These are phyloP conservation scores for Vitis hybrid DNA, from an alignment of 177 flowering plant genomes.

Conservation along the genomic window DNA sequence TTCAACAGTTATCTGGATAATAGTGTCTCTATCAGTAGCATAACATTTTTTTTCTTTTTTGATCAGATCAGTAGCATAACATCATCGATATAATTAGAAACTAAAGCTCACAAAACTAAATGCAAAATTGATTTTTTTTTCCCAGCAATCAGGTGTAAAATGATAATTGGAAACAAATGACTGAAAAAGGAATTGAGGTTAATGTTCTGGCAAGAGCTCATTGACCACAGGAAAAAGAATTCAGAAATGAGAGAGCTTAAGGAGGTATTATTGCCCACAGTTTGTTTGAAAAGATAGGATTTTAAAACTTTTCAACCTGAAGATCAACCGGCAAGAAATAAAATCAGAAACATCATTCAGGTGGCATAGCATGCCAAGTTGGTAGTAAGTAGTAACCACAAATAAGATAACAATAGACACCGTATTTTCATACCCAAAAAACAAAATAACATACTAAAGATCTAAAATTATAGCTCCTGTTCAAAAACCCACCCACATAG, in stretches of 20 bases:
- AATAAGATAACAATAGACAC: too few species aligned
- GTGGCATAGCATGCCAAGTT: neutral
- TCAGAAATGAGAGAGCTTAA: neutral
- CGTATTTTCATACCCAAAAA: too few species aligned
- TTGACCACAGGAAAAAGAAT: neutral
- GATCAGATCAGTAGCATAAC: neutral
- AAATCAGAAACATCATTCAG: neutral
- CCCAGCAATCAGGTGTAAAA: neutral
- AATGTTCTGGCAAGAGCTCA: neutral
- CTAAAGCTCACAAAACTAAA: neutral
- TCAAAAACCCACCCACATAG: too few species aligned
- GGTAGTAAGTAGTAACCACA: neutral
- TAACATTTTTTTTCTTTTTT: neutral
- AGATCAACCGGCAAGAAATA: neutral
- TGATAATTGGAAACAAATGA: neutral
- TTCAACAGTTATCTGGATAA: conserved; percentile 83
- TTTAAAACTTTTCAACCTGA: neutral
- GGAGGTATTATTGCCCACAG: neutral
- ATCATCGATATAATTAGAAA: neutral
- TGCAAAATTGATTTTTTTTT: neutral
- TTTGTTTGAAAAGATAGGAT: neutral
- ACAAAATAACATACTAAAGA: too few species aligned
- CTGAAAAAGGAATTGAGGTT: neutral
- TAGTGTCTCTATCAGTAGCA: neutral
- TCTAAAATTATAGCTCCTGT: too few species aligned